These are phyloP conservation scores for Hibiscus tridactylites DNA, from an alignment of 345 rosid genomes.

Conservation along the genomic window DNA sequence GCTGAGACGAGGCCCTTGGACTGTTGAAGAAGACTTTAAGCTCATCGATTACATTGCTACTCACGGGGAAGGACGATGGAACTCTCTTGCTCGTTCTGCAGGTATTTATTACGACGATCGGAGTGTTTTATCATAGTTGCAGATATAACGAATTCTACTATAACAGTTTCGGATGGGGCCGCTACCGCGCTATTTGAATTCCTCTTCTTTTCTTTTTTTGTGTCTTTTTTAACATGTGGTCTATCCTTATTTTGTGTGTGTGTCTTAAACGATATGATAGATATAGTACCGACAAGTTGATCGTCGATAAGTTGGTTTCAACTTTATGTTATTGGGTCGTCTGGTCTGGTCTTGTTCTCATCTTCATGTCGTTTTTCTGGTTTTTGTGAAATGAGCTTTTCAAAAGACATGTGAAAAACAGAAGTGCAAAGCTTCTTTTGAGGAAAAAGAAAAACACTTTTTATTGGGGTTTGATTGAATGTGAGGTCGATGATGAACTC, in stretches of 20 bases:
- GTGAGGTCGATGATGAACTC: conserved; percentile 8
- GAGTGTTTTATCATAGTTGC: no score
- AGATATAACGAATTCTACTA: no score
- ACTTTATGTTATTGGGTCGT: not conserved
- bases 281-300: not conserved
- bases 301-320: not conserved
- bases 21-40: conserved; percentile 75
- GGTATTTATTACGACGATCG: no score
- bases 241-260: no score
- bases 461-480: not conserved
- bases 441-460: not conserved
- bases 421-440: not conserved
- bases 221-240: no score
- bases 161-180: no score
- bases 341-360: not conserved
- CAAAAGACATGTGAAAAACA: not conserved
- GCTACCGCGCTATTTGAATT: no score
- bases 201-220: no score
- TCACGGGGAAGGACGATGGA: conserved; percentile 96
- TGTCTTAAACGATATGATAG: not conserved
- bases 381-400: not conserved
- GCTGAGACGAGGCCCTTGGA: conserved; percentile 87
- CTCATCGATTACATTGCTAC: conserved; percentile 71
- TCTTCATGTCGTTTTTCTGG: not conserved
- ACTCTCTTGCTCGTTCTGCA: conserved; percentile 71